Evolutionary conservation across 345 rosid genomes (phyloP), one percentile per base, ranked within the genome.

Genomic region (Salix purpurea): DNA sequence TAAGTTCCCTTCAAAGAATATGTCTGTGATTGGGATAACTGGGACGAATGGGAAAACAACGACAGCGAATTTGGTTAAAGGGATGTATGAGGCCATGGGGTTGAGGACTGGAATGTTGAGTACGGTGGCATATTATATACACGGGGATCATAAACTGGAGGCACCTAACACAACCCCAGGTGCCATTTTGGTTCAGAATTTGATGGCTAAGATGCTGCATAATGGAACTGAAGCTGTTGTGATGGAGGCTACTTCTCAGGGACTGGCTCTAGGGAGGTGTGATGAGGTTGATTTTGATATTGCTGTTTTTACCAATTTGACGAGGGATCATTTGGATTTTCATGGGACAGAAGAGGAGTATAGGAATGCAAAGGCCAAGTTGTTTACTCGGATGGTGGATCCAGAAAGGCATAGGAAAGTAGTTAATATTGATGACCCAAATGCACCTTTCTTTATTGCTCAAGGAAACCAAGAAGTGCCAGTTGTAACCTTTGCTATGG

Each of bases 171-270:
- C 89, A 7, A 80, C 86, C 50, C 90, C 94, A 6, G 97, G 93
- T 89, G 89, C 97, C 26, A 93, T 90, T 76, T 64, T 88, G 84
- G 92, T 93, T 84, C 99, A 95, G 85, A 90, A 90, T 78, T 85
- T 89, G 90, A 93, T 93, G 94, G 99, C 97, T 71, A 95, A 91
- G 91, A 93, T 95, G 97, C 83, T 91, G 65, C 90, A 89, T 78
- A 95, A 93, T 71, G 97, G 97, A 76, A 91, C 94, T 61, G 99
- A 95, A 84, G 89, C 97, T 30, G 84, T 89, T 67, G 96, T 93
- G 60, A 88, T 93, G 94, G 99, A 93, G 87, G 89, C 94, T 61
- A 89, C 97, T 83, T 88, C 93, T 61, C 87, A 89, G 61, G 92
- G 84, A 54, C 85, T 93, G 74, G 91, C 94, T 67, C 72, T 78